Evolutionary conservation across 352 stramenopile genomes (phyloP).

Genomic region (Globisporangium camurandrum): DNA sequence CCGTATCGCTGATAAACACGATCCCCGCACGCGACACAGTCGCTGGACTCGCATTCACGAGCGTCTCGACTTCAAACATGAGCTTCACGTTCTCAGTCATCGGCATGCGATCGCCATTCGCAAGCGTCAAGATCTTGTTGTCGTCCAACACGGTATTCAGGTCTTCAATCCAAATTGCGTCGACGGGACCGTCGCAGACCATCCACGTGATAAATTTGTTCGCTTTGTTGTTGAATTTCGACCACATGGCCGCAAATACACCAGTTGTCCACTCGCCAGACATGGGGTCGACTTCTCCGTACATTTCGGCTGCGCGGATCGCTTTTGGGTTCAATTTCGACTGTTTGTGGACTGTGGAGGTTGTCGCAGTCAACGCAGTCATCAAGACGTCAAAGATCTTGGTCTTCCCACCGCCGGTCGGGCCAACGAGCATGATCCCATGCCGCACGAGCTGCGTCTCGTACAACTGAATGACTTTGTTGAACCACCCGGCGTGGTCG

Average conservation of each 20-base stretch:
- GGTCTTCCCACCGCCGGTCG: constrained; percentile 95
- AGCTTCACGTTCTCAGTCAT: constrained; percentile 98
- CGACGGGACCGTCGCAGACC: constrained; percentile 94
- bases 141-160: constrained; percentile 97
- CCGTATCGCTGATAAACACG: constrained; percentile 97
- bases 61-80: constrained; percentile 97
- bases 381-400: constrained; percentile 95
- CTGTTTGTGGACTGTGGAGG: constrained; percentile 92
- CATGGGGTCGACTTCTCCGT: constrained; percentile 95
- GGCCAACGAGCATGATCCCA: constrained; percentile 98
- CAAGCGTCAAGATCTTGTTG: constrained; percentile 96
- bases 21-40: constrained; percentile 96
- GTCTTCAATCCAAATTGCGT: constrained; percentile 99
- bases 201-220: constrained; percentile 99
- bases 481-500: constrained; percentile 82
- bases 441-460: constrained; percentile 97
- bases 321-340: constrained; percentile 97
- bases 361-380: constrained; percentile 90
- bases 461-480: constrained; percentile 97
- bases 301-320: constrained; percentile 97
- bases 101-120: constrained; percentile 96
- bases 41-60: constrained; percentile 95
- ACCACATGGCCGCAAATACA: constrained; percentile 98
- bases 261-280: constrained; percentile 97
- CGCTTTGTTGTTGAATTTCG: constrained; percentile 97